Evolutionary conservation across 2,329 filamentous ascomycete species (phyloP).

Genomic region (Cladorrhinum sp.): DNA sequence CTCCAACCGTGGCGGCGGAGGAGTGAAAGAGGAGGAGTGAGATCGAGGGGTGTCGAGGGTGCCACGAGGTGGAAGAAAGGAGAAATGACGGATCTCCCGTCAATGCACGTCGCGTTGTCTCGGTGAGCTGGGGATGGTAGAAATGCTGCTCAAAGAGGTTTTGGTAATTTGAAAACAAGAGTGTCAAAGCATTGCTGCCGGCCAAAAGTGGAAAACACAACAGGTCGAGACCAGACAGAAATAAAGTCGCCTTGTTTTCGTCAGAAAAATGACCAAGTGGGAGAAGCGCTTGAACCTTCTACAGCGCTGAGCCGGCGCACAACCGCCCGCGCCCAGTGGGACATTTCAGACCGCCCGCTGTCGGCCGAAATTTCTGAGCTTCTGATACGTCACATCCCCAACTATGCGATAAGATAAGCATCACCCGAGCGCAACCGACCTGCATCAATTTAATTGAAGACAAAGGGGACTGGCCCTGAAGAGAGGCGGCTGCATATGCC

Average conservation of each 20-base stretch:
- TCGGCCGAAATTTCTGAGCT: constrained; percentile 17
- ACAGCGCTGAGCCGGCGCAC: constrained; percentile 6
- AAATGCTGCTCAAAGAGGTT: constrained; percentile 6
- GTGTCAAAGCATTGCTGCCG: constrained; percentile 14
- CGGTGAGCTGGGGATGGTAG: neutral
- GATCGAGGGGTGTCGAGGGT: constrained; percentile 21
- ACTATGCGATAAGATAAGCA: constrained; percentile 27
- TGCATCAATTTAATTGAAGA: neutral
- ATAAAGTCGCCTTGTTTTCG: constrained; percentile 3
- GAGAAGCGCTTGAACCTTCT: constrained; percentile 5
- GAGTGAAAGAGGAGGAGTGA: neutral
- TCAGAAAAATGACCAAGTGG: constrained; percentile 16
- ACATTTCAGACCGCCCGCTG: constrained; percentile 9
- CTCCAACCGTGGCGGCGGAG: neutral
- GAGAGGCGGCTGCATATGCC: no score
- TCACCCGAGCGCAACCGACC: neutral
- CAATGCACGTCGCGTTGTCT: neutral
- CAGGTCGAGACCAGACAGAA: neutral
- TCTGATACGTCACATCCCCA: constrained; percentile 26
- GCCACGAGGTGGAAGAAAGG: neutral
- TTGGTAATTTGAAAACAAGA: neutral
- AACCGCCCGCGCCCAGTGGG: constrained; percentile 6
- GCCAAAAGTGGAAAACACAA: neutral
- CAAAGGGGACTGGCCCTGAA: no score
- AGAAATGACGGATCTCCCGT: neutral